Conservation (phyloP, 1,284 basidiomycete genomes). For the Melampsora medusae region DNA sequence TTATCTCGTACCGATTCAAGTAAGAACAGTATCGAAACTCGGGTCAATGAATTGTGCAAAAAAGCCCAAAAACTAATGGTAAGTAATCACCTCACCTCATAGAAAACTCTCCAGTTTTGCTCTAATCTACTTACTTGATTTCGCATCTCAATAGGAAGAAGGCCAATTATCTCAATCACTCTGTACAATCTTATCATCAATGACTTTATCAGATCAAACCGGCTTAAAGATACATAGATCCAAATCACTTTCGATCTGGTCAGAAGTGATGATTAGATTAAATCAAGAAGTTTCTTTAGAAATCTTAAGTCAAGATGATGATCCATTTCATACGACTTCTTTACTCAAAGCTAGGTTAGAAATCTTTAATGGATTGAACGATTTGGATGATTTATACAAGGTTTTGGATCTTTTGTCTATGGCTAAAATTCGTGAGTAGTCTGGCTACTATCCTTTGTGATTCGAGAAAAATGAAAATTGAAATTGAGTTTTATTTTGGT, state of each 20-base stretch:
- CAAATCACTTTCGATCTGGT: neutral
- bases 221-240: neutral
- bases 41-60: slow-evolving; percentile 14
- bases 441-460: too few relatives aligned
- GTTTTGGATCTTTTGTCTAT: neutral
- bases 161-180: neutral
- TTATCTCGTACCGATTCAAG: neutral
- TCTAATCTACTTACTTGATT: neutral
- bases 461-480: too few relatives aligned
- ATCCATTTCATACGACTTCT: neutral
- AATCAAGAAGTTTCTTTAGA: neutral
- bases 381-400: neutral
- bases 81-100: neutral
- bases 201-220: neutral
- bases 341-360: neutral
- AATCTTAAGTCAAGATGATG: neutral
- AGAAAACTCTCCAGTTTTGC: neutral
- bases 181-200: neutral
- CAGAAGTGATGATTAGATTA: neutral
- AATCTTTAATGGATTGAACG: neutral
- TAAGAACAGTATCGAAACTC: slow-evolving; percentile 1
- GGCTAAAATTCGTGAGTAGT: slow-evolving; percentile 1
- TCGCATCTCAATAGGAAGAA: neutral
- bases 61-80: slow-evolving; percentile 30
- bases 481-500: too few relatives aligned